phyloP scores from a whole-genome alignment of 2,329 filamentous ascomycete species.

The Aspergillus luchuensis region DNA sequence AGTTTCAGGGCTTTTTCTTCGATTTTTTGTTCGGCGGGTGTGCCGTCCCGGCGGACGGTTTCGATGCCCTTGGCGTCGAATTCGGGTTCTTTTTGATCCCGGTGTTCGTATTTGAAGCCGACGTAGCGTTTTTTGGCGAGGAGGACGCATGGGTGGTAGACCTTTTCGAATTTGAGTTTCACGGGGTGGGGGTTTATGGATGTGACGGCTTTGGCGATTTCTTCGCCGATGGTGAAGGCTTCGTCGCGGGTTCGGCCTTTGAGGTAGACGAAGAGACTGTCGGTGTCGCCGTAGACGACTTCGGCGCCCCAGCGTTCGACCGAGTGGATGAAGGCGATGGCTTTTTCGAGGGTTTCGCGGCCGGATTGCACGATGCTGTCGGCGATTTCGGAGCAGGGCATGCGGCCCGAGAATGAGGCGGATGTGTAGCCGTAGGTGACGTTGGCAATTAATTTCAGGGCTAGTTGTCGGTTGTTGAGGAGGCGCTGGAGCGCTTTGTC shows the following conservation, averaged over 20 bases:
- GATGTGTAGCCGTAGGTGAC: conserved; percentile 98
- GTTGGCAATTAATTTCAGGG: conserved; percentile 95
- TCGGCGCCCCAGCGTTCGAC: conserved; percentile 87
- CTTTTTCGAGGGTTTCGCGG: conserved; percentile 89
- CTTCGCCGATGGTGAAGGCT: conserved; percentile 88
- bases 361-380: conserved; percentile 98
- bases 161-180: conserved; percentile 98
- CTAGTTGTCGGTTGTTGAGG: conserved; percentile 89
- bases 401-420: conserved; percentile 91
- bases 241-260: conserved; percentile 83
- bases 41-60: conserved; percentile 92
- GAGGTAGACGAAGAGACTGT: conserved; percentile 88
- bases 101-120: conserved; percentile 91
- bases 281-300: conserved; percentile 97
- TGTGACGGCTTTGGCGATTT: conserved; percentile 86
- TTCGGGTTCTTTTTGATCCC: conserved; percentile 73
- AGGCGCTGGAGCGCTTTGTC: conserved; percentile 83
- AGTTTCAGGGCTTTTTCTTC: conserved; percentile 88
- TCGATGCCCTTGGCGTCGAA: conserved; percentile 99
- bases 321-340: conserved; percentile 89
- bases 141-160: conserved; percentile 92
- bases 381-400: conserved; percentile 97
- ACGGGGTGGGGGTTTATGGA: conserved; percentile 86
- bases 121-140: conserved; percentile 98
- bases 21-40: conserved; percentile 93